phyloP scores from a whole-genome alignment of 768 basidiomycete species.

The Clavulina sp. region DNA sequence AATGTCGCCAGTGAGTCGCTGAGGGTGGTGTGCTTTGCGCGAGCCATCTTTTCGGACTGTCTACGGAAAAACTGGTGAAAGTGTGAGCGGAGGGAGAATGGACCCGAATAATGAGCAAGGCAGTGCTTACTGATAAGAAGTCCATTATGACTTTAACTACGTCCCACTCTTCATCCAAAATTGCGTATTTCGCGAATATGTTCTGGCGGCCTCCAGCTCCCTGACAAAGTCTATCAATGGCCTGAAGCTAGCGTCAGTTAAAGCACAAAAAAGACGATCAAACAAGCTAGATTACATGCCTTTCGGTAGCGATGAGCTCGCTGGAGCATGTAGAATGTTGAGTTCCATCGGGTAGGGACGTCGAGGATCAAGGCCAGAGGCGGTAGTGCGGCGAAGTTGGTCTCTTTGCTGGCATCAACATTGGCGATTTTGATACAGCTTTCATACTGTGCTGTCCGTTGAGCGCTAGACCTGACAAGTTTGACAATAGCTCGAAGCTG shows the following conservation, averaged over 20 bases:
- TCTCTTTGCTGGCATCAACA: background rate
- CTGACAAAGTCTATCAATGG: background rate
- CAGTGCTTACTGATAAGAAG: background rate
- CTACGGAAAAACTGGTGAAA: background rate
- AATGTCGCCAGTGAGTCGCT: background rate
- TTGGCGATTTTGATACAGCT: background rate
- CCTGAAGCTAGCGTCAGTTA: background rate
- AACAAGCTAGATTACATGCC: background rate
- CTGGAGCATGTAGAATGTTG: background rate
- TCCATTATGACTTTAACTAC: background rate
- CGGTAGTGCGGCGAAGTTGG: background rate
- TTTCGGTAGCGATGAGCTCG: background rate
- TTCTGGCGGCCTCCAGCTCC: background rate
- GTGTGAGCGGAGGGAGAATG: too few species aligned
- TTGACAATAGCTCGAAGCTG: background rate
- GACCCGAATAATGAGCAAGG: too few species aligned
- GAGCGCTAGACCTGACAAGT: background rate
- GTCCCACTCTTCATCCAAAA: background rate
- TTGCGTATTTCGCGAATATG: background rate
- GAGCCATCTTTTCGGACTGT: background rate
- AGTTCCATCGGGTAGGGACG: background rate
- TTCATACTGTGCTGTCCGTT: background rate
- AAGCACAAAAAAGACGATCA: background rate
- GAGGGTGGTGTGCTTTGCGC: background rate
- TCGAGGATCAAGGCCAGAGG: background rate